phyloP scores from a whole-genome alignment of 805 yeast genomes.

The Yarrowia deformans region DNA sequence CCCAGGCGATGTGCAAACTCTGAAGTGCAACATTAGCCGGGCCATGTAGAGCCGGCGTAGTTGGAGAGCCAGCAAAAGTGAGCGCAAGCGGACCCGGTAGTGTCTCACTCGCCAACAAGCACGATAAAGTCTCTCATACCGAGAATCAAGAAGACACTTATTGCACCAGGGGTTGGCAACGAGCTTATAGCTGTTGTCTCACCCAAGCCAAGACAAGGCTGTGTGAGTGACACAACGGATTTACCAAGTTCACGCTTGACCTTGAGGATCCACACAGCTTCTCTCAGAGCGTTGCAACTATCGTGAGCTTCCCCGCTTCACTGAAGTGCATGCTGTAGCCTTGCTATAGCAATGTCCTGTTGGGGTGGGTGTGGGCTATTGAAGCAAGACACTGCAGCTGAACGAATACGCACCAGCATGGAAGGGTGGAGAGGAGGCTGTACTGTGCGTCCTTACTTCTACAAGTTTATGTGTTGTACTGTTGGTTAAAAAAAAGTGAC shows the following conservation, averaged over 20 bases:
- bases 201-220: background rate
- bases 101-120: background rate
- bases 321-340: too few species aligned
- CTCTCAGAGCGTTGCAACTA: too few species aligned
- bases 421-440: background rate
- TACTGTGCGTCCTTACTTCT: background rate
- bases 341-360: background rate
- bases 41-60: conserved; percentile 15
- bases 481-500: background rate
- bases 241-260: too few species aligned
- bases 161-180: background rate
- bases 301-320: too few species aligned
- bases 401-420: background rate
- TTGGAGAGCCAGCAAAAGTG: conserved; percentile 7
- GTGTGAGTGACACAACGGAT: background rate
- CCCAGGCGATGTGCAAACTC: conserved; percentile 11
- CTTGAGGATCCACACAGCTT: too few species aligned
- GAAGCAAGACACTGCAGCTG: background rate
- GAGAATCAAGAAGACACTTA: too few species aligned
- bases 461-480: background rate
- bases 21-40: conserved; percentile 35
- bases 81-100: conserved; percentile 20
- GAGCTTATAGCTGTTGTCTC: conserved; percentile 17
- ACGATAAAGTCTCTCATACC: too few species aligned
- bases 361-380: background rate